Conservation (phyloP, 2,329 filamentous ascomycete genomes). For the Aspergillus tubingensis region DNA sequence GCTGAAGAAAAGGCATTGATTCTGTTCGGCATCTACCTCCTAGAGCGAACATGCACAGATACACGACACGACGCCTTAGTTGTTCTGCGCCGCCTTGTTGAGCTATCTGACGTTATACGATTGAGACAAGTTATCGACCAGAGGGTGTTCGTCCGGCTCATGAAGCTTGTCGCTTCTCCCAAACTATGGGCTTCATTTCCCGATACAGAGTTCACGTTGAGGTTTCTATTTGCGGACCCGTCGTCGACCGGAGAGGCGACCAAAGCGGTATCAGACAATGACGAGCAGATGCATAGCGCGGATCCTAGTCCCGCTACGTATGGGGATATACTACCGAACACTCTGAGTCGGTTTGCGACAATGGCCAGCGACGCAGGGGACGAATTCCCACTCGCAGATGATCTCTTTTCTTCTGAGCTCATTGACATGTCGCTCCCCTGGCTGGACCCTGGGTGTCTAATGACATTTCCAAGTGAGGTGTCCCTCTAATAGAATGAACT, state of each 20-base stretch:
- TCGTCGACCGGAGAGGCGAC: background rate
- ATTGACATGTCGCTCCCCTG: slow-evolving; percentile 3
- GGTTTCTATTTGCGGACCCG: background rate
- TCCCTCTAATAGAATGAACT: background rate
- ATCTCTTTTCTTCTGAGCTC: background rate
- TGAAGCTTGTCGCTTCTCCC: slow-evolving; percentile 1
- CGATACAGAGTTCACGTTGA: background rate
- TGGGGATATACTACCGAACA: background rate
- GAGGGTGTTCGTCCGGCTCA: background rate
- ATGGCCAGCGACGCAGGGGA: background rate
- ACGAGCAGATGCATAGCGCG: background rate
- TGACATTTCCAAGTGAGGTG: background rate
- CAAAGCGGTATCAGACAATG: background rate
- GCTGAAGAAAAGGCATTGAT: background rate
- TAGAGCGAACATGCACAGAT: background rate
- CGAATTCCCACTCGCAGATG: background rate
- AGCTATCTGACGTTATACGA: background rate
- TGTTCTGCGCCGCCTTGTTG: background rate
- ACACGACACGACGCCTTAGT: slow-evolving; percentile 3
- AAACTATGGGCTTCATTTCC: background rate
- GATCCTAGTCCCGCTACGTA: background rate
- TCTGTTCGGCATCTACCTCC: background rate
- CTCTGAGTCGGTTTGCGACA: background rate
- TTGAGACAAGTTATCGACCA: background rate
- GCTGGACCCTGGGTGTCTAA: background rate